Conservation (phyloP, 192 early-diverging fungal species). For the Lunasporangiospora selenospora region DNA sequence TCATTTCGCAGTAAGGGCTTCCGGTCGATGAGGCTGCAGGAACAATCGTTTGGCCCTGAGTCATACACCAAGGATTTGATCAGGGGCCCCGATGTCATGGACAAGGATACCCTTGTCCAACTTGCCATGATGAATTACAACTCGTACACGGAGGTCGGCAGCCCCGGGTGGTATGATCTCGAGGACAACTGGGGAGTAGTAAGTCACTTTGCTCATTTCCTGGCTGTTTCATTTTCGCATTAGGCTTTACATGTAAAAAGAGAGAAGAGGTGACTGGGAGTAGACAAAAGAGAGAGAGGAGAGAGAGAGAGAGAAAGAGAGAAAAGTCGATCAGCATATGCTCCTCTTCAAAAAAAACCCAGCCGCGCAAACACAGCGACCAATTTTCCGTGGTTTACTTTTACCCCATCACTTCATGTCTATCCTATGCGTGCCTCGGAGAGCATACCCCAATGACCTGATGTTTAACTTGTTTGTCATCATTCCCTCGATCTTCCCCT, state of each 20-base stretch:
- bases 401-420: too few species aligned
- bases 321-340: too few species aligned
- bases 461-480: too few species aligned
- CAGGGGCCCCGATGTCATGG: constrained; percentile 72
- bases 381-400: too few species aligned
- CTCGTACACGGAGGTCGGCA: constrained; percentile 74
- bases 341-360: too few species aligned
- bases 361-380: too few species aligned
- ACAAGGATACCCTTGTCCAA: constrained; percentile 74
- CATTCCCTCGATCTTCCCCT: too few species aligned
- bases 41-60: constrained; percentile 30
- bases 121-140: constrained; percentile 87
- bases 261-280: neutral
- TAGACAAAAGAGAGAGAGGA: neutral
- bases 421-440: too few species aligned
- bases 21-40: constrained; percentile 47
- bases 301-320: too few species aligned
- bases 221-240: neutral
- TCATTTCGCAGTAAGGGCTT: constrained; percentile 64
- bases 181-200: constrained; percentile 70
- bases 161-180: constrained; percentile 73
- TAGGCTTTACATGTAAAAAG: neutral
- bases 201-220: constrained; percentile 20
- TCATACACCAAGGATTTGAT: constrained; percentile 21
- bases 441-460: too few species aligned